Base-by-base conservation (phyloP, 2,329 filamentous ascomycete species). In the Cladophialophora immunda region DNA sequence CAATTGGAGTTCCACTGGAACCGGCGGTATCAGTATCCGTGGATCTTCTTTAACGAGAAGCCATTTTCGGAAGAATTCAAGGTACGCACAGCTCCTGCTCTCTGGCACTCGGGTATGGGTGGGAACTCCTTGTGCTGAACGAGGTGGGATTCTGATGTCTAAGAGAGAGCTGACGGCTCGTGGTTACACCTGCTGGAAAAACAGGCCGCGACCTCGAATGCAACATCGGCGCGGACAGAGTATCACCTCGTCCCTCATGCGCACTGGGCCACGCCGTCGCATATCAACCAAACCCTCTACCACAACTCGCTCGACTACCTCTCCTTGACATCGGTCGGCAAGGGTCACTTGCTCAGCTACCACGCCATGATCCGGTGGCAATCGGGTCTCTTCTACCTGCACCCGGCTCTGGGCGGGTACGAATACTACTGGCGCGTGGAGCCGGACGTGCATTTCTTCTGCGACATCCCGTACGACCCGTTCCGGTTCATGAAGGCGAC, bases 371-470 rank as follows among this genome's bases (percentile, higher is more conserved):
- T 78, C 62, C 74, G 78, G 0, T 80, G 77, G 73, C 78, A 79
- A 61, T 77, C 75, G 41, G 77, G 78, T 3, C 78, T 78, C 68
- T 80, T 80, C 73, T 79, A 79, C 71, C 72, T 75, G 19, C 78
- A 69, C 78, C 83, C 70, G 71, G 76, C 71, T 73, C 79, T 71
- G 76, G 77, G 38, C 70, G 70, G 81, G 27, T 88, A 86, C 69
- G 82, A 87, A 62, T 89, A 83, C 81, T 88, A 87, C 74, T 88
- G 86, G 86, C 82, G 83, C 69, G 82, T 89, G 11, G 85, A 89
- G 71, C 86, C 87, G 56, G 85, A 86, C 64, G 86, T 88, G 5
- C 80, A 85, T 53, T 86, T 86, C 70, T 82, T 81, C 65, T 86
- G 85, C 67, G 78, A 86, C 62, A 76, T 80, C 50, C 70, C 74